phyloP scores from a whole-genome alignment of 106 monocot genomes.

The Xerophyta viscosa region DNA sequence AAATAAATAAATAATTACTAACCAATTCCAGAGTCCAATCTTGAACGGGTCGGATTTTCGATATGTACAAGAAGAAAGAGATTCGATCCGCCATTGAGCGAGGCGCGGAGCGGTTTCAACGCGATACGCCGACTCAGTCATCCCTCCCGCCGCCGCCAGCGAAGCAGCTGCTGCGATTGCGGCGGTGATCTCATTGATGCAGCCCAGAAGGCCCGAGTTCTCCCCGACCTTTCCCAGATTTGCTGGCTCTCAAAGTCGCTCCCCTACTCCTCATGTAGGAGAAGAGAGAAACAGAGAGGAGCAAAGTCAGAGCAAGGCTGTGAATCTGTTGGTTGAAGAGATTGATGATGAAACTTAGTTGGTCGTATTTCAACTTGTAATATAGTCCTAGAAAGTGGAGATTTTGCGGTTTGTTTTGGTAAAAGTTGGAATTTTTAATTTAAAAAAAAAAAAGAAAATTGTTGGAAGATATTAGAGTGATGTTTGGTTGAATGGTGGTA shows the following conservation, averaged over 20 bases:
- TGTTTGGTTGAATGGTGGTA: too few species aligned
- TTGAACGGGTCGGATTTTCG: constrained; percentile 84
- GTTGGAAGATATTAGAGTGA: too few species aligned
- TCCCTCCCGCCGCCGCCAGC: constrained; percentile 29
- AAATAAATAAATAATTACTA: not conserved
- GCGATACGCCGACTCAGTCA: constrained; percentile 58
- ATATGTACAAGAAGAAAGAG: constrained; percentile 49
- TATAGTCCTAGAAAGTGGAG: too few species aligned
- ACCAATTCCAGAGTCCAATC: constrained; percentile 93
- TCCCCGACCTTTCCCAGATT: constrained; percentile 80
- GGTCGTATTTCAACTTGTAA: too few species aligned
- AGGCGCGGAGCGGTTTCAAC: constrained; percentile 76
- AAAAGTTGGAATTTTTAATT: too few species aligned
- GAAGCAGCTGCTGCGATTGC: constrained; percentile 43
- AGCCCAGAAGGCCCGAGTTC: constrained; percentile 50
- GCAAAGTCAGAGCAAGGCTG: too few species aligned
- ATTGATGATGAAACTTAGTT: too few species aligned
- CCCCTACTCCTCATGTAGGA: constrained; percentile 3
- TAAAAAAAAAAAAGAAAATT: too few species aligned
- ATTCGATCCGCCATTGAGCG: constrained; percentile 83
- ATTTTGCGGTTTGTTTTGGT: too few species aligned
- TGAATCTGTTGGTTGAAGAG: too few species aligned
- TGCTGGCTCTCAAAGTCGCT: constrained; percentile 2
- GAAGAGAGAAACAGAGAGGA: not conserved
- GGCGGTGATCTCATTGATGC: constrained; percentile 71